Evolutionary conservation across 192 early-diverging fungal species (phyloP), one percentile per base, ranked within the genome.

Genomic region (Coemansia sp.): DNA sequence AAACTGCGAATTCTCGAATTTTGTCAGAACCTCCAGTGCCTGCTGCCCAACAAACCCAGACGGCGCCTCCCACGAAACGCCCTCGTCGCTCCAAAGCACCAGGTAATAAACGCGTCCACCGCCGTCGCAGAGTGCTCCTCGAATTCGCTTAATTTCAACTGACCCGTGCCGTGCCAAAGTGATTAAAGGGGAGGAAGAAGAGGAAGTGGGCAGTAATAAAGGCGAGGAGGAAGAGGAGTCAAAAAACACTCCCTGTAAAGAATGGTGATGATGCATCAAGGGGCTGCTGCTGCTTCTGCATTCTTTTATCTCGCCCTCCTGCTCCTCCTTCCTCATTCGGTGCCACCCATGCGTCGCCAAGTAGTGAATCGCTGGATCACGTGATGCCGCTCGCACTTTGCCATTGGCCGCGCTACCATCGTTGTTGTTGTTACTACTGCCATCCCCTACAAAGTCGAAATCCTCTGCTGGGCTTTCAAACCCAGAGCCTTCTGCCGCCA

Each of bases 271-370:
- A 22, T 7, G 20, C 60, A 0, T 41, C 40, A 20, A 53, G 62
- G 25, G 19, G 20, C n/a, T 35, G 32, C 32, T 9, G 43, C 9
- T 24, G 27, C 31, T 14, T 24, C 19, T 0, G 37, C 15, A n/a
- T 27, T 14, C 27, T 3, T 7, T 20, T 10, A 22, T 9, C 17
- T 9, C 9, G 47, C 32, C 19, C 19, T 20, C 17, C 41, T 35
- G 32, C 32, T 9, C 31, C 9, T 24, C 14, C 31, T 14, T 49
- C 3, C 12, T 10, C 15, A 20, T 2, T 22, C 70, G 58, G 10
- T 71, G 64, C 76, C 76, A 78, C 25, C 76, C 76, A 27, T 64
- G 62, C 37, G 76, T 68, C 2, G 76, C 76, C 14, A 15, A 9
- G 7, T 22, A 36, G 36, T 20, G 38, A 5, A 38, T 15, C 24